Conservation (phyloP, 495 filamentous ascomycete species). For the Neurospora sp. region DNA sequence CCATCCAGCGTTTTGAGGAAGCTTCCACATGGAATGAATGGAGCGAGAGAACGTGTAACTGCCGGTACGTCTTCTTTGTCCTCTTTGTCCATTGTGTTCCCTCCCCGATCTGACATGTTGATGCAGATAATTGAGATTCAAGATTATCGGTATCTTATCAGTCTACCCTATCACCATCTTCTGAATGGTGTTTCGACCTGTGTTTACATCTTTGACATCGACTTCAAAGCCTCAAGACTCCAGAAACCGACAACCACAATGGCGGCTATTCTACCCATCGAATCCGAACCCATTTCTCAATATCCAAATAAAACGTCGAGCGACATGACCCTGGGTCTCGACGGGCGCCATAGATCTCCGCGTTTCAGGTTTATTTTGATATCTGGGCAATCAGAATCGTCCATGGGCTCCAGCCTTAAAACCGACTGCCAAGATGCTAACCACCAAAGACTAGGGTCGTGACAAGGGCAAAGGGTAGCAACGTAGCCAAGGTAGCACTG, state of each 20-base stretch:
- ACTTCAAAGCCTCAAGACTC: constrained; percentile 9
- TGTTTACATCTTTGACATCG: constrained; percentile 8
- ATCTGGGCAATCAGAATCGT: constrained; percentile 11
- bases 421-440: background rate
- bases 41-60: background rate
- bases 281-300: constrained; percentile 5
- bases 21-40: background rate
- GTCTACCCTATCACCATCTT: background rate
- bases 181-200: constrained; percentile 4
- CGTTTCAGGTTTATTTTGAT: constrained; percentile 36
- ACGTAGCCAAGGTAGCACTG: constrained; percentile 10
- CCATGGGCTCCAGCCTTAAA: constrained; percentile 16
- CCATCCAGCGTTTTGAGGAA: background rate
- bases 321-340: constrained; percentile 7
- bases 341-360: constrained; percentile 21
- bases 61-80: background rate
- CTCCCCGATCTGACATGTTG: background rate
- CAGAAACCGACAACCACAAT: background rate
- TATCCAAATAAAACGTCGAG: constrained; percentile 7
- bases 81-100: background rate
- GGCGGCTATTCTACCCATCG: constrained; percentile 2
- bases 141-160: background rate
- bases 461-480: constrained; percentile 4
- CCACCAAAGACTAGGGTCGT: background rate
- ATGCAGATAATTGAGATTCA: background rate